phyloP scores from a whole-genome alignment of 1,284 basidiomycete species.

The Ganoderma sp. region DNA sequence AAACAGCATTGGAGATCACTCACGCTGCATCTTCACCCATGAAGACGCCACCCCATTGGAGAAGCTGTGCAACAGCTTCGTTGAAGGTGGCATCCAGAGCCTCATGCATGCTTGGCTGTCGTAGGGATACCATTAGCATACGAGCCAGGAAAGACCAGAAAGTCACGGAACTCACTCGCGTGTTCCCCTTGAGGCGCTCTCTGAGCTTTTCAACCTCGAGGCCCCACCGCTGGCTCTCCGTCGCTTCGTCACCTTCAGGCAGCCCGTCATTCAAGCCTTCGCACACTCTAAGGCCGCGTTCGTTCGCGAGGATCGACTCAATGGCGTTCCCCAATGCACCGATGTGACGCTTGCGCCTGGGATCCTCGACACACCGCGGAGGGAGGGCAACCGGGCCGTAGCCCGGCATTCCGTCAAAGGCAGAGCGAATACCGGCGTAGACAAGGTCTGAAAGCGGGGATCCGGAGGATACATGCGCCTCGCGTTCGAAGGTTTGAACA shows the following conservation, averaged over 20 bases:
- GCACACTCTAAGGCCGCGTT: conserved; percentile 77
- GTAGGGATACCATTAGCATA: conserved; percentile 17
- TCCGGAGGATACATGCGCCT: conserved; percentile 41
- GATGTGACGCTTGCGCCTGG: conserved; percentile 78
- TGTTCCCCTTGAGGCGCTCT: conserved; percentile 60
- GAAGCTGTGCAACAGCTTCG: conserved; percentile 83
- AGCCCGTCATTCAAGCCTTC: conserved; percentile 56
- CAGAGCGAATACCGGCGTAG: conserved; percentile 31
- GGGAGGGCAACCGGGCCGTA: conserved; percentile 81
- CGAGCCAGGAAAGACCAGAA: conserved; percentile 20
- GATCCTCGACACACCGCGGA: conserved; percentile 84
- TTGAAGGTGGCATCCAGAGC: conserved; percentile 76
- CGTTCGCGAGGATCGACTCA: conserved; percentile 69
- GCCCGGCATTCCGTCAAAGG: conserved; percentile 76
- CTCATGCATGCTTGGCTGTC: conserved; percentile 56
- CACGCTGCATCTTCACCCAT: conserved; percentile 74
- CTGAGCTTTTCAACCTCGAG: conserved; percentile 61
- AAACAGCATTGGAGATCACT: conserved; percentile 42
- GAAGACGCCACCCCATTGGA: conserved; percentile 82
- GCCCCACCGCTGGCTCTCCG: conserved; percentile 80
- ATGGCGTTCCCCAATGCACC: conserved; percentile 79
- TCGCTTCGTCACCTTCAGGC: conserved; percentile 33
- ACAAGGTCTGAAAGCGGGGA: conserved; percentile 42
- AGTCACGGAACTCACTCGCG: conserved; percentile 50
- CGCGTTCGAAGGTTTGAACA: conserved; percentile 35